Evolutionary conservation across 139 green algal species (phyloP), one percentile per base, ranked within the genome.

Genomic region (Chlorella sp.): DNA sequence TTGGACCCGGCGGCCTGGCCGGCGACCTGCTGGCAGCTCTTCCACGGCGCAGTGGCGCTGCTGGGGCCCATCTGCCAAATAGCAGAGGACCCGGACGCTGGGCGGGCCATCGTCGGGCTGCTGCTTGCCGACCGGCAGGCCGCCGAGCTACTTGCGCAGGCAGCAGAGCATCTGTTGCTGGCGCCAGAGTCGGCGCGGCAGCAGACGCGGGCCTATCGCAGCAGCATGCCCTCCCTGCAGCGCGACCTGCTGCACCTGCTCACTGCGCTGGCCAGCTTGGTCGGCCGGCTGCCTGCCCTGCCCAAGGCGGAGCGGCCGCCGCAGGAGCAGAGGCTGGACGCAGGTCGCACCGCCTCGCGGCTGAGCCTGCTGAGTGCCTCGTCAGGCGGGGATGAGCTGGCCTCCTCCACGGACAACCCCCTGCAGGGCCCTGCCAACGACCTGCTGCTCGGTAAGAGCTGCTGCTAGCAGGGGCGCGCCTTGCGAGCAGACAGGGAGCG

Each of bases 191-290:
- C 27, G 41, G 21, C 35, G 65, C 25, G 2, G 23, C 17, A 12
- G 0, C 23, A 27, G 56, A 68, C 36, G 29, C 33, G 68, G n/a
- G 56, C 56, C 35, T 58, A 68, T 41, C 71, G 71, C 55, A 59
- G 42, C 29, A 38, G 63, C 21, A 31, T 38, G 0, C 40, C 77
- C 17, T 31, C 56, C 0, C 31, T 83, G 38, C 71, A 75, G 38
- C 77, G 77, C 6, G 77, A 73, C 35, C 46, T 83, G 46, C 72
- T 85, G 48, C 43, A 73, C 21, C 65, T 82, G 14, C 75, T 77
- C 29, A 50, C 66, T 8, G 76, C 73, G 6, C 51, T 87, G 41
- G 82, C 79, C 11, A 53, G 12, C 12, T 59, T 85, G 35, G 45
- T 72, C n/a, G 72, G 58, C 27, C 65, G 77, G 23, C 77, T 82